Evolutionary conservation across 169 alveolate species (phyloP).

Genomic region (Plasmodium ovale): DNA sequence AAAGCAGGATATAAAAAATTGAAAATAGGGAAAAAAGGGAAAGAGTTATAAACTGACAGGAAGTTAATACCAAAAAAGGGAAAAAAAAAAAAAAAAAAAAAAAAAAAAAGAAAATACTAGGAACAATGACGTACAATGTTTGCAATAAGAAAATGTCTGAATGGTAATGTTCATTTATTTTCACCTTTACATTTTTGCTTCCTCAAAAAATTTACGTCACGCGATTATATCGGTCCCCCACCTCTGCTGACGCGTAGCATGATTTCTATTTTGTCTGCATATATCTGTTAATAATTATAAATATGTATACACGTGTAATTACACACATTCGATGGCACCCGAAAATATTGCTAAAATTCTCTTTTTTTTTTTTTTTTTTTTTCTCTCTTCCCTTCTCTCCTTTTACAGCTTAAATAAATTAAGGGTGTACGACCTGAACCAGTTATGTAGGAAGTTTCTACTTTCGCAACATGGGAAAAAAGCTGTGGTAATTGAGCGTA

Average conservation of each 20-base stretch:
- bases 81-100: neutral
- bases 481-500: constrained; percentile 61
- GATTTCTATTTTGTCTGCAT: neutral
- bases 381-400: neutral
- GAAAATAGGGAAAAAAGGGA: neutral
- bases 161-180: constrained; percentile 13
- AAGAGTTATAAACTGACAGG: neutral
- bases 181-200: neutral
- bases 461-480: constrained; percentile 75
- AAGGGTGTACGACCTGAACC: constrained; percentile 67
- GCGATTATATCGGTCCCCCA: neutral
- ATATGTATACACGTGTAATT: neutral
- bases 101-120: neutral
- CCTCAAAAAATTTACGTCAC: neutral
- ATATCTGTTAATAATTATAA: neutral
- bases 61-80: constrained; percentile 1
- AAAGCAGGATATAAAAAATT: neutral
- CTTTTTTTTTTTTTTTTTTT: neutral
- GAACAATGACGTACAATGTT: constrained; percentile 69
- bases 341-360: neutral
- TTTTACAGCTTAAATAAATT: constrained; percentile 73
- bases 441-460: constrained; percentile 63
- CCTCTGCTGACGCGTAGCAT: neutral
- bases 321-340: neutral
- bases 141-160: constrained; percentile 65